Evolutionary conservation across 2,329 filamentous ascomycete genomes (phyloP).

Genomic region (Fusarium sublunatum): DNA sequence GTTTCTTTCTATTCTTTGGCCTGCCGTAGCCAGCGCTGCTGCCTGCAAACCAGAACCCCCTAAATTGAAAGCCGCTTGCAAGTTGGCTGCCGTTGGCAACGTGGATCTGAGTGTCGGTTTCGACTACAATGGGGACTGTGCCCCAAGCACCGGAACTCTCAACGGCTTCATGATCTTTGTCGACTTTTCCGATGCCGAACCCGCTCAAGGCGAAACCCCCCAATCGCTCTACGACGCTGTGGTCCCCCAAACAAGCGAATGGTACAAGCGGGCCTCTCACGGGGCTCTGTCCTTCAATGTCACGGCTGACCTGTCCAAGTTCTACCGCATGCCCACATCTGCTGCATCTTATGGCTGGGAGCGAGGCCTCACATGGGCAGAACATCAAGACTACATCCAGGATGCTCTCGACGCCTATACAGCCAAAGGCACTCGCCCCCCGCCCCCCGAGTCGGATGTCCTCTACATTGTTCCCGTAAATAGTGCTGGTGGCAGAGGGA

Average conservation of each 20-base stretch:
- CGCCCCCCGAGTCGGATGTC: slow-evolving; percentile 21
- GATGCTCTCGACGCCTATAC: slow-evolving; percentile 31
- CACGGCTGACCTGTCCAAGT: slow-evolving; percentile 37
- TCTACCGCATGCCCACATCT: slow-evolving; percentile 44
- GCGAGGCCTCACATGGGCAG: slow-evolving; percentile 1
- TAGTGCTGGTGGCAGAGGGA: slow-evolving; percentile 10
- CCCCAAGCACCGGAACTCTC: slow-evolving; percentile 48
- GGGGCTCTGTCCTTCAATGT: slow-evolving; percentile 39
- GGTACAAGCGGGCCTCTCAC: slow-evolving; percentile 45
- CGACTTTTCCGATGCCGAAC: slow-evolving; percentile 49
- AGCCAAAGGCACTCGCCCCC: background rate
- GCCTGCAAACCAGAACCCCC: too few relatives aligned
- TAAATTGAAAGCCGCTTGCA: too few relatives aligned
- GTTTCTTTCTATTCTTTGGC: too few relatives aligned
- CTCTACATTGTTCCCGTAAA: slow-evolving; percentile 32
- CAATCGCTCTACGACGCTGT: slow-evolving; percentile 35
- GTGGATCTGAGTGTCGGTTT: too few relatives aligned
- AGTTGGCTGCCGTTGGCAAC: too few relatives aligned
- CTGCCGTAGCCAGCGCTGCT: too few relatives aligned
- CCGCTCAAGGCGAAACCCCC: slow-evolving; percentile 38
- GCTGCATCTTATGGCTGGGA: slow-evolving; percentile 44
- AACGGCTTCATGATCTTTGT: slow-evolving; percentile 53
- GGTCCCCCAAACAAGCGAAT: slow-evolving; percentile 22
- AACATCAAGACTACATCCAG: slow-evolving; percentile 25
- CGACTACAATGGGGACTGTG: too few relatives aligned